Evolutionary conservation across 176 grass and related monocot genomes (phyloP), one percentile per base, ranked within the genome.

Genomic region (Pontederia crassipes): DNA sequence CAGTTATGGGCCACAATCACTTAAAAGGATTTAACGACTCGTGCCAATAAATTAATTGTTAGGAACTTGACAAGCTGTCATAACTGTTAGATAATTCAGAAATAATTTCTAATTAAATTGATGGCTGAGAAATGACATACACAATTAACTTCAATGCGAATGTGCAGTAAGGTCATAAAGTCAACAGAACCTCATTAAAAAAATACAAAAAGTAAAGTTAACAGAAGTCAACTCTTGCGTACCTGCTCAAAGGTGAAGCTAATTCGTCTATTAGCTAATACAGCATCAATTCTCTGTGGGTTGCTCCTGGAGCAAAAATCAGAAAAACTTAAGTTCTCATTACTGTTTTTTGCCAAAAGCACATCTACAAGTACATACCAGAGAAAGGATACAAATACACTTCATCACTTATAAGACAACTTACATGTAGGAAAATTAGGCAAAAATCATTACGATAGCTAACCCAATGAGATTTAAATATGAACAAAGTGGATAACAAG

Each of bases 181-280:
- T 35, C 2, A 35, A 35, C 2, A 35, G 29, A 35, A 35, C 29
- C 4, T 35, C 29, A 35, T 35, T 35, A 35, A 2, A 35, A 4
- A 2, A 35, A 35, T 35, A 35, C 2, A 35, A 35, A n/a, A n/a
- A n/a, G n/a, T n/a, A n/a, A 40, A 65, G 28, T 62, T 40, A 32
- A 51, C 32, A 57, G 70, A 59, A 14, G 47, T 71, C 75, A 26
- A 57, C 46, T 58, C 53, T 72, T 48, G 74, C 77, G 74, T 79
- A 97, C 92, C 86, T 97, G 92, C 64, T 97, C 92, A 72, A 78
- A 97, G 57, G 87, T 83, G 79, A 97, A 97, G 49, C 74, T 88
- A 78, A 97, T 74, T 73, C 84, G 87, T 67, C 81, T 91, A 70
- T 88, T 91, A 51, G 92, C 87, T 71, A 68, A 84, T 87, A 81